Evolutionary conservation across 116 monocot genomes (phyloP).

Genomic region (Papilionanthe hybrid): DNA sequence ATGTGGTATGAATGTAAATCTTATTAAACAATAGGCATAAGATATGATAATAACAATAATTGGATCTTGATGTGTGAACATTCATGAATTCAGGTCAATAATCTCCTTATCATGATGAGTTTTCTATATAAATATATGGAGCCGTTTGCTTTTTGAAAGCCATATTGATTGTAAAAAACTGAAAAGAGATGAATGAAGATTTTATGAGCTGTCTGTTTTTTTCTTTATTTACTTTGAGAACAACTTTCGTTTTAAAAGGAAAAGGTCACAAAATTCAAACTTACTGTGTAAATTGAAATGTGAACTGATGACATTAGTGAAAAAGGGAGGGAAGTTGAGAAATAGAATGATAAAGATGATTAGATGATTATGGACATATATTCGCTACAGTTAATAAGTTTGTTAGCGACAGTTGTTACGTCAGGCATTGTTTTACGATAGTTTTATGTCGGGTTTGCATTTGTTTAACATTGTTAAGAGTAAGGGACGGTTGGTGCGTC

Average conservation of each 20-base stretch:
- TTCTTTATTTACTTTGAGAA: neutral
- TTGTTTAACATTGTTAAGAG: no score
- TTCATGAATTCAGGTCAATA: conserved; percentile 6
- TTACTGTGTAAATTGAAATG: no score
- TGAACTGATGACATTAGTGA: no score
- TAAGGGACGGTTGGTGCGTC: no score
- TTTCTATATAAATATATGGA: conserved; percentile 2
- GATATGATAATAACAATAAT: neutral
- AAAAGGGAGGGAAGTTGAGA: neutral
- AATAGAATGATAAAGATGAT: neutral
- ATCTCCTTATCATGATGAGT: conserved; percentile 7
- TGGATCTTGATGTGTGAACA: conserved; percentile 8
- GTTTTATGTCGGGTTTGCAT: no score
- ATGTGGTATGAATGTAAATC: no score
- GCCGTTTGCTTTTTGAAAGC: conserved; percentile 1
- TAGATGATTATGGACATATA: neutral
- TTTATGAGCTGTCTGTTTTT: neutral
- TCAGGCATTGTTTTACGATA: no score
- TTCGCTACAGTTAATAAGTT: no score
- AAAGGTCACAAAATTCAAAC: neutral
- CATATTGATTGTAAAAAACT: neutral
- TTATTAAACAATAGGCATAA: no score
- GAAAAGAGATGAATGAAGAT: neutral
- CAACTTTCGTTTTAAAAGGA: neutral
- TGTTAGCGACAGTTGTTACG: no score